A percentile compares a stretch with the other conserved stretches of the same genome.
Evolutionary conservation across 306 rosid species (phyloP).

Genomic region (Acacia melanoxylon): DNA sequence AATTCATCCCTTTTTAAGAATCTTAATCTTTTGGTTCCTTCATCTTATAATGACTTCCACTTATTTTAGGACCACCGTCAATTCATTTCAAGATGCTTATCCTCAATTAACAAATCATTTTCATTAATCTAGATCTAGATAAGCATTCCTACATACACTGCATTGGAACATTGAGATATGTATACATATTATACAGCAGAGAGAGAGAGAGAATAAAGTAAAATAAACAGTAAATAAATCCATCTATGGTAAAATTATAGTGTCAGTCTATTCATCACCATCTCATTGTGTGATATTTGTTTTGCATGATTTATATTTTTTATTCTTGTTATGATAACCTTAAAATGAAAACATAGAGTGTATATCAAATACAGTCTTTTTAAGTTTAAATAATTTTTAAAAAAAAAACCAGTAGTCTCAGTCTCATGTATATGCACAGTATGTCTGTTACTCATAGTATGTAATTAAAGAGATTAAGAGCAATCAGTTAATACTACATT

Average conservation of each 20-base stretch:
- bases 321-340: too few relatives aligned
- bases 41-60: not conserved
- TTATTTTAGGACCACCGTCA: not conserved
- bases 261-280: too few relatives aligned
- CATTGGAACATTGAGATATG: not conserved
- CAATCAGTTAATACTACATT: too few relatives aligned
- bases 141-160: not conserved
- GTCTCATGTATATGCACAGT: rapidly evolving
- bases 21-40: not conserved
- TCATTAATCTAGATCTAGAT: not conserved
- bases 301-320: not conserved
- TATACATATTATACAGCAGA: not conserved
- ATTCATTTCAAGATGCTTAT: not conserved
- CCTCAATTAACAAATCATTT: not conserved
- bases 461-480: too few relatives aligned
- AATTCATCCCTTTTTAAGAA: too few relatives aligned
- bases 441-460: too few relatives aligned
- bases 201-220: not conserved
- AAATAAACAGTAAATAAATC: too few relatives aligned
- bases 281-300: too few relatives aligned
- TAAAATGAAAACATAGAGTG: not conserved
- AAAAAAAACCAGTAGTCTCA: too few relatives aligned
- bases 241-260: too few relatives aligned
- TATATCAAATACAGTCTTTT: too few relatives aligned
- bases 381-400: too few relatives aligned